Percentiles rank a stretch among this genome's conserved stretches.
These are phyloP conservation scores for Cladosporium sp. DNA, from an alignment of 2,329 filamentous ascomycete genomes.

Conservation along the genomic window DNA sequence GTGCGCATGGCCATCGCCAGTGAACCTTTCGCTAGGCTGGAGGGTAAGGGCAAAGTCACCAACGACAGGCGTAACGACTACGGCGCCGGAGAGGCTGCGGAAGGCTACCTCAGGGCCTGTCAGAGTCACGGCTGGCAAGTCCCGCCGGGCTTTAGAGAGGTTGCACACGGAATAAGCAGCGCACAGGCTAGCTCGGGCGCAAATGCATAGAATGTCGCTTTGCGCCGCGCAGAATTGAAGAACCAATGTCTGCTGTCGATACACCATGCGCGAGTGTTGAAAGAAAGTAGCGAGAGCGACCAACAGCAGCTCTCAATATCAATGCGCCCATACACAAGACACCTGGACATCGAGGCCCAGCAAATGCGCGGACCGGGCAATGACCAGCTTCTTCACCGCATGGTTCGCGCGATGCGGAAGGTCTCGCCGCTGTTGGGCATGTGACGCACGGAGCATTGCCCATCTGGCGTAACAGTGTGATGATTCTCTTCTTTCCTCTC, in stretches of 20 bases:
- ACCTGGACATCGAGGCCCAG: background rate
- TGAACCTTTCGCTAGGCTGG: constrained; percentile 75
- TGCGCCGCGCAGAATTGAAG: background rate
- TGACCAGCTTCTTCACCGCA: background rate
- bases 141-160: constrained; percentile 61
- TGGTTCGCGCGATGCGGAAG: background rate
- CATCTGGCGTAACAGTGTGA: too few relatives aligned
- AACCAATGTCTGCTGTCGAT: background rate
- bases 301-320: background rate
- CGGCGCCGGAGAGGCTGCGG: constrained; percentile 67
- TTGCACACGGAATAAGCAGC: constrained; percentile 40
- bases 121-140: constrained; percentile 70
- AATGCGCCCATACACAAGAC: background rate
- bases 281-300: background rate
- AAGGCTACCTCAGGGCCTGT: constrained; percentile 72
- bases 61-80: constrained; percentile 50
- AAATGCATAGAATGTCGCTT: background rate
- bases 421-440: background rate
- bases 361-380: background rate
- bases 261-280: background rate
- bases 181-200: background rate
- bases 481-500: background rate
- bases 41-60: constrained; percentile 28
- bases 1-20: constrained; percentile 74
- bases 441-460: background rate